Percentiles rank a stretch among this genome's conserved stretches.
phyloP scores from a whole-genome alignment of 1,284 basidiomycete species.

The Cystobasidium pallidum region DNA sequence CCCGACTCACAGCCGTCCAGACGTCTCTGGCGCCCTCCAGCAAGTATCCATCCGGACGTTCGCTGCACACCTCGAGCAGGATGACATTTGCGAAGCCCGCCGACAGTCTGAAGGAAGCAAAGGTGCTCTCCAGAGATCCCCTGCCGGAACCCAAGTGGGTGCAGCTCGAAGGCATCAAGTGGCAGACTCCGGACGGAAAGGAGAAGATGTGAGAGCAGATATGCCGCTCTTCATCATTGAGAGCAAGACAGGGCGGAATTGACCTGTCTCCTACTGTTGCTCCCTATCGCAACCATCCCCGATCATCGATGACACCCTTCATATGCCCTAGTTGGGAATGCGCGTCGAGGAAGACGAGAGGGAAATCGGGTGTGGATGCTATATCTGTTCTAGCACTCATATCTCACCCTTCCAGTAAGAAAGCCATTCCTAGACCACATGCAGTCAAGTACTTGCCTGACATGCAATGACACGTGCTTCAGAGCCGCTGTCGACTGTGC shows the following conservation, averaged over 20 bases:
- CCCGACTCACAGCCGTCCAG: slow-evolving; percentile 12
- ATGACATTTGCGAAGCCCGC: slow-evolving; percentile 41
- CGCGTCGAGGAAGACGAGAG: slow-evolving; percentile 40
- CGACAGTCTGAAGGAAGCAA: slow-evolving; percentile 36
- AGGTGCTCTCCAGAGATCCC: slow-evolving; percentile 25
- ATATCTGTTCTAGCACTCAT: slow-evolving; percentile 82
- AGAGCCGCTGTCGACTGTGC: slow-evolving; percentile 67
- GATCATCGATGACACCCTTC: neutral
- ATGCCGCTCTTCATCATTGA: no score
- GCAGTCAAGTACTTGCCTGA: neutral
- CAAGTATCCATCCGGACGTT: neutral
- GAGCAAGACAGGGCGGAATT: neutral
- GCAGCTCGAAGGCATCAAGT: slow-evolving; percentile 42
- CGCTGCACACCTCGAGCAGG: slow-evolving; percentile 18
- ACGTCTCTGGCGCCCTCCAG: neutral
- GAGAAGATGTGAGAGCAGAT: slow-evolving; percentile 29
- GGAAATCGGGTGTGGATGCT: slow-evolving; percentile 57
- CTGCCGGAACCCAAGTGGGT: slow-evolving; percentile 39
- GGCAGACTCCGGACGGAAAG: slow-evolving; percentile 40
- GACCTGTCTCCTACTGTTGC: neutral
- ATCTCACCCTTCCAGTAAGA: slow-evolving; percentile 33
- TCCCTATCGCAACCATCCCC: neutral
- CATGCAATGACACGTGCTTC: slow-evolving; percentile 59
- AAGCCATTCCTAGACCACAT: neutral
- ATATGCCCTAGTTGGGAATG: slow-evolving; percentile 38